Base-by-base conservation (phyloP, 441 rosid species). In the California macrophylla region DNA sequence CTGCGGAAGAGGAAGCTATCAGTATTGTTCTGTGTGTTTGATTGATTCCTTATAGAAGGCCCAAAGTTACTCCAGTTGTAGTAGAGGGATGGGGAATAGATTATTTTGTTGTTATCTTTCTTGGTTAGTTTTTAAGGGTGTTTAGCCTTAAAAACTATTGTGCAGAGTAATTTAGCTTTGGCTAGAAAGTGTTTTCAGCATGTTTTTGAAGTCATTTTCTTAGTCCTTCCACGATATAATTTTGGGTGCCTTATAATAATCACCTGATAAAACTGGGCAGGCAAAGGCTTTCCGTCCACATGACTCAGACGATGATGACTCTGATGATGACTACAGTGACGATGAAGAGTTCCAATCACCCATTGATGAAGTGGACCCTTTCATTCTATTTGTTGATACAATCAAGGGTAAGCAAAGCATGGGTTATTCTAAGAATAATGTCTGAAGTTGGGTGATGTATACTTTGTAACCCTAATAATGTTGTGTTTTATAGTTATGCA, bases 301-400 rank as follows among this genome's bases (percentile, higher is more conserved):
- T 69, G 91, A 90, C 45, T 82, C 80, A 0, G 88, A 84, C 0
- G 94, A 92, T 0, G 94, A 94, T 0, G 98, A 92, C 69, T 82
- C 90, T 0, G 96, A 90, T 62, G 96, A 92, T 69, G 92, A 86
- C 72, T 89, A 70, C 68, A 90, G 92, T 28, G 98, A 94, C 8
- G 98, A 94, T 62, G 98, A 91, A 66, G 97, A 93, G 75, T 71
- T 93, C 74, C 94, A 89, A 74, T 90, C 99, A 29, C 98, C 99
- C 29, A 89, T 94, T 54, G 98, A 94, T 75, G 96, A 90, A 72
- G 89, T 92, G 70, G 99, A 94, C 78, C 99, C 99, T 40, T 94
- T 94, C 73, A 76, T 94, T 66, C 78, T 90, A 83, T 94, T 94
- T 75, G 89, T 94, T 72, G 99, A 94, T 68, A 80, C 90, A 21